Percentiles rank a stretch among this genome's conserved stretches.
Evolutionary conservation across 1,284 basidiomycete species (phyloP).

Genomic region (Tylopilus sp.): DNA sequence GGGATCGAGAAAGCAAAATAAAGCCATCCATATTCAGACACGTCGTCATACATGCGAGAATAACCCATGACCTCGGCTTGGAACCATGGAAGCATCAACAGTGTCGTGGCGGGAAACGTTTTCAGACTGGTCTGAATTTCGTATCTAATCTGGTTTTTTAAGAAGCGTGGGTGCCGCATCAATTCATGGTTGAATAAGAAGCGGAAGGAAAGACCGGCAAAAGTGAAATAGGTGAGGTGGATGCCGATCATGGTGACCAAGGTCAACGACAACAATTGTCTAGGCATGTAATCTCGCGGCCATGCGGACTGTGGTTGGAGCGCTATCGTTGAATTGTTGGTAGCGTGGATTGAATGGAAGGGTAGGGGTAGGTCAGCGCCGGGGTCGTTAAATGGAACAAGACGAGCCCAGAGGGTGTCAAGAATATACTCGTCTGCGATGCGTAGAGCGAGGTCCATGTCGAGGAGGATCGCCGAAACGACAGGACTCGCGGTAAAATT

Average conservation of each 20-base stretch:
- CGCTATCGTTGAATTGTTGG: conserved; percentile 30
- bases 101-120: conserved; percentile 67
- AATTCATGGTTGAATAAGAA: conserved; percentile 95
- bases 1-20: conserved; percentile 65
- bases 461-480: neutral
- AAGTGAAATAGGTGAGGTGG: conserved; percentile 80
- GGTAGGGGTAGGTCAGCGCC: conserved; percentile 30
- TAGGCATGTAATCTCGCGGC: conserved; percentile 75
- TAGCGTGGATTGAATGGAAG: conserved; percentile 20
- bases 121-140: conserved; percentile 80
- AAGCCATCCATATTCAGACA: conserved; percentile 68
- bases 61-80: conserved; percentile 87
- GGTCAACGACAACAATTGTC: conserved; percentile 78
- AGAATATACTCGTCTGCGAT: conserved; percentile 74
- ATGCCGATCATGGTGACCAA: conserved; percentile 81
- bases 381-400: conserved; percentile 58
- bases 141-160: conserved; percentile 81
- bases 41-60: conserved; percentile 76
- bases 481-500: conserved; percentile 10
- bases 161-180: conserved; percentile 92
- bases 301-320: conserved; percentile 55
- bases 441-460: conserved; percentile 84
- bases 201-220: conserved; percentile 81
- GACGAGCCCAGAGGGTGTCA: conserved; percentile 74
- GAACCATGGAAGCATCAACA: conserved; percentile 93